Evolutionary conservation across 441 rosid species (phyloP).

Genomic region (Erodium texanum): DNA sequence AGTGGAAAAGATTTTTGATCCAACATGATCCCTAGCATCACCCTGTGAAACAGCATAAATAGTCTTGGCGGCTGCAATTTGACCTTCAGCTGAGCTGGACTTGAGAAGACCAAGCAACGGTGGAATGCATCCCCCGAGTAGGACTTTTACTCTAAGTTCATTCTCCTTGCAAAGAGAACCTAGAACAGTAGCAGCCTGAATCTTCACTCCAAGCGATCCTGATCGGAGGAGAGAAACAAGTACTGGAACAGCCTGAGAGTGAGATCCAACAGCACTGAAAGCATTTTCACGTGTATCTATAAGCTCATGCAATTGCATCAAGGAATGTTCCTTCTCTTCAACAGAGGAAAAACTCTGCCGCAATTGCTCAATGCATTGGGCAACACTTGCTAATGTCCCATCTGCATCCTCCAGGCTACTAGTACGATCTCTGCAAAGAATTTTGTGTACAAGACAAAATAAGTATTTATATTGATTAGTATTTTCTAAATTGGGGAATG

Average conservation of each 20-base stretch:
- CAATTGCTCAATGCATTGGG: slow-evolving; percentile 97
- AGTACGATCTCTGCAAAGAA: slow-evolving; percentile 70
- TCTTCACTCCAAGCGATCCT: slow-evolving; percentile 90
- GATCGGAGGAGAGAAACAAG: slow-evolving; percentile 99
- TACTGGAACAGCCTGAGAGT: slow-evolving; percentile 99
- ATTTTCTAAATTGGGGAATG: not conserved
- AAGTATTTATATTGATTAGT: not conserved
- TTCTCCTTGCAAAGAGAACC: slow-evolving; percentile 99
- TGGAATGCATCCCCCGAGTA: slow-evolving; percentile 99
- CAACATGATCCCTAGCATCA: slow-evolving; percentile 94
- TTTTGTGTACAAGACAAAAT: slow-evolving; percentile 18
- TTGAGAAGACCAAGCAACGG: slow-evolving; percentile 99
- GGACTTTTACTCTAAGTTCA: slow-evolving; percentile 92
- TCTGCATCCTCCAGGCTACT: slow-evolving; percentile 99
- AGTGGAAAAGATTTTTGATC: slow-evolving; percentile 97
- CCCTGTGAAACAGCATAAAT: slow-evolving; percentile 95
- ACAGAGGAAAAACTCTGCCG: slow-evolving; percentile 82
- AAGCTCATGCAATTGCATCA: slow-evolving; percentile 92
- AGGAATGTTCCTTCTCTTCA: slow-evolving; percentile 84
- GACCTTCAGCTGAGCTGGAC: slow-evolving; percentile 93
- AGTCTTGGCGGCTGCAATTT: slow-evolving; percentile 96
- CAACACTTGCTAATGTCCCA: slow-evolving; percentile 98
- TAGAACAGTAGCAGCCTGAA: slow-evolving; percentile 92
- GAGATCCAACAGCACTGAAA: slow-evolving; percentile 99
- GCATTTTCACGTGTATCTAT: slow-evolving; percentile 94